Conservation (phyloP, 495 filamentous ascomycete species). For the Penicillium subrubescens region DNA sequence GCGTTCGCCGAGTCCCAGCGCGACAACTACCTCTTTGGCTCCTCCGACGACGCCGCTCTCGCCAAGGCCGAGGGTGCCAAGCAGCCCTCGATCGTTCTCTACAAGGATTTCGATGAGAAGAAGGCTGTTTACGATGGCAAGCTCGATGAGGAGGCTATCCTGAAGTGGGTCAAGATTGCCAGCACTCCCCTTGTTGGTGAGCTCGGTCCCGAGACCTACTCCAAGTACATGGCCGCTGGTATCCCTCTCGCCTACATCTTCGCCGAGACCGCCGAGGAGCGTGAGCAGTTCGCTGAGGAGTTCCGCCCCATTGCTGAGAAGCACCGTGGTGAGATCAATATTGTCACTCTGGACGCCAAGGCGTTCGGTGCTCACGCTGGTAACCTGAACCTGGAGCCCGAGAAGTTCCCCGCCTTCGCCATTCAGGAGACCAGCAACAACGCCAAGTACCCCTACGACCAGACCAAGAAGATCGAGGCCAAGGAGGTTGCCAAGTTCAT, state of each 20-base stretch:
- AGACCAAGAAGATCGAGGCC: slow-evolving; percentile 75
- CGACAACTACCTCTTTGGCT: slow-evolving; percentile 90
- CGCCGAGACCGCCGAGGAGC: slow-evolving; percentile 89
- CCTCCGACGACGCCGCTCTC: slow-evolving; percentile 76
- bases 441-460: slow-evolving; percentile 93
- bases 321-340: slow-evolving; percentile 83
- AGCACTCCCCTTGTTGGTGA: slow-evolving; percentile 93
- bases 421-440: slow-evolving; percentile 97
- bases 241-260: slow-evolving; percentile 98
- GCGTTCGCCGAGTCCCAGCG: slow-evolving; percentile 79
- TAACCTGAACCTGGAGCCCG: slow-evolving; percentile 95
- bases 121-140: slow-evolving; percentile 80
- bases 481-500: slow-evolving; percentile 83
- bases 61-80: slow-evolving; percentile 89
- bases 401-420: slow-evolving; percentile 95
- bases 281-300: slow-evolving; percentile 69
- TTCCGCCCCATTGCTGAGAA: slow-evolving; percentile 58
- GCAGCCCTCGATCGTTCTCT: slow-evolving; percentile 85
- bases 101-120: slow-evolving; percentile 98
- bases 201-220: slow-evolving; percentile 96
- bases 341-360: slow-evolving; percentile 96
- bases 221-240: slow-evolving; percentile 92
- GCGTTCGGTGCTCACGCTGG: slow-evolving; percentile 91
- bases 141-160: slow-evolving; percentile 75
- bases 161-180: slow-evolving; percentile 78